Conservation (phyloP, 2,329 filamentous ascomycete genomes). For the Curvularia eragrostidis region DNA sequence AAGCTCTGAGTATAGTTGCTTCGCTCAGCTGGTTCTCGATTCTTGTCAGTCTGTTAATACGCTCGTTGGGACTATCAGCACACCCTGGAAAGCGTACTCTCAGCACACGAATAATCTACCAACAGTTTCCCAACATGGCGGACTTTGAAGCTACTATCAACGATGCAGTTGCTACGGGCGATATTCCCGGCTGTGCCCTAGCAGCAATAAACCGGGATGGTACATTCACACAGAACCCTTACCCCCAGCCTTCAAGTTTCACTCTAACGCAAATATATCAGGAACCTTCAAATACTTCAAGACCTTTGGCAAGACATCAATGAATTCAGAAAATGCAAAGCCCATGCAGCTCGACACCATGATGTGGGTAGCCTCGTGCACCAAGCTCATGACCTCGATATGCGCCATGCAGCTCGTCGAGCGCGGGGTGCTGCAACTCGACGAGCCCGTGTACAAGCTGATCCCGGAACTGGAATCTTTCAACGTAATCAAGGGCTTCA, state of each 20-base stretch:
- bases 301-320: conserved; percentile 44
- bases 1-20: not conserved
- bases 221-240: conserved; percentile 1
- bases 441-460: conserved; percentile 42
- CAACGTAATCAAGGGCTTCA: conserved; percentile 36
- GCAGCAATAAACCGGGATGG: conserved; percentile 37
- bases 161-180: conserved; percentile 26
- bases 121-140: conserved; percentile 13
- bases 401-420: conserved; percentile 47
- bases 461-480: conserved; percentile 42
- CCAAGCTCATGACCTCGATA: conserved; percentile 49
- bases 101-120: not conserved
- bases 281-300: conserved; percentile 48
- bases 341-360: conserved; percentile 35
- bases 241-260: not conserved
- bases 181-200: conserved; percentile 37
- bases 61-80: not conserved
- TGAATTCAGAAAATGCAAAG: conserved; percentile 27
- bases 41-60: not conserved
- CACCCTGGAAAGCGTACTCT: not conserved
- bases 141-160: conserved; percentile 36
- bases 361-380: conserved; percentile 51
- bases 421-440: conserved; percentile 38
- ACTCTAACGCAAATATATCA: conserved; percentile 16
- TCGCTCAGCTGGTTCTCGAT: not conserved